These are phyloP conservation scores for Micractinium sp. DNA, from an alignment of 139 green algal genomes.

Conservation along the genomic window DNA sequence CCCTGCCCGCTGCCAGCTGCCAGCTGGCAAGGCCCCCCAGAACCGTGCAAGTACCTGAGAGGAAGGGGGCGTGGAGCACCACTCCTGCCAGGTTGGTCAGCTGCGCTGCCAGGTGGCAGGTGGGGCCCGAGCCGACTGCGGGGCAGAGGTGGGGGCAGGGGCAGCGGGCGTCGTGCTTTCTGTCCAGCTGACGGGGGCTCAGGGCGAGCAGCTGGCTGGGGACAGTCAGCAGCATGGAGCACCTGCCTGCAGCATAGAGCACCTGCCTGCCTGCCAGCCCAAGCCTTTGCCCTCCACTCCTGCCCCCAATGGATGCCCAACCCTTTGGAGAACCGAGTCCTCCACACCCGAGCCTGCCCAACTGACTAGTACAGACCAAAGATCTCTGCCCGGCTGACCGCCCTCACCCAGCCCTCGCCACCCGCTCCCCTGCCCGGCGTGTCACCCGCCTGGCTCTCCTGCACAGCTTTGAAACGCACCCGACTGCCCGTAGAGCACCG, in stretches of 20 bases:
- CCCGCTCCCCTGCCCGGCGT: too few relatives aligned
- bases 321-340: too few relatives aligned
- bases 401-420: too few relatives aligned
- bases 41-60: slow-evolving; percentile 58
- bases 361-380: too few relatives aligned
- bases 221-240: too few relatives aligned
- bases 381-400: too few relatives aligned
- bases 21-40: too few relatives aligned
- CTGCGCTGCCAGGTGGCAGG: slow-evolving; percentile 55
- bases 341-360: neutral
- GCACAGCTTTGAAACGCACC: too few relatives aligned
- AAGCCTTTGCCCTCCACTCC: neutral
- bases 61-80: slow-evolving; percentile 88
- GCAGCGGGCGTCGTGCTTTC: neutral
- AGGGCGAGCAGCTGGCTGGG: neutral
- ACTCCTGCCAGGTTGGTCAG: slow-evolving; percentile 73
- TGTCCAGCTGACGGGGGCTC: neutral
- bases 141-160: neutral
- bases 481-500: slow-evolving; percentile 92
- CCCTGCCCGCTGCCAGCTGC: neutral
- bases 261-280: neutral
- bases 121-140: slow-evolving; percentile 31
- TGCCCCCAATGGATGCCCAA: too few relatives aligned
- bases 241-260: too few relatives aligned
- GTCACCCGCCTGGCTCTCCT: too few relatives aligned